Base-by-base conservation (phyloP, 2,329 filamentous ascomycete species). In the Calonectria pseudoreteaudii region DNA sequence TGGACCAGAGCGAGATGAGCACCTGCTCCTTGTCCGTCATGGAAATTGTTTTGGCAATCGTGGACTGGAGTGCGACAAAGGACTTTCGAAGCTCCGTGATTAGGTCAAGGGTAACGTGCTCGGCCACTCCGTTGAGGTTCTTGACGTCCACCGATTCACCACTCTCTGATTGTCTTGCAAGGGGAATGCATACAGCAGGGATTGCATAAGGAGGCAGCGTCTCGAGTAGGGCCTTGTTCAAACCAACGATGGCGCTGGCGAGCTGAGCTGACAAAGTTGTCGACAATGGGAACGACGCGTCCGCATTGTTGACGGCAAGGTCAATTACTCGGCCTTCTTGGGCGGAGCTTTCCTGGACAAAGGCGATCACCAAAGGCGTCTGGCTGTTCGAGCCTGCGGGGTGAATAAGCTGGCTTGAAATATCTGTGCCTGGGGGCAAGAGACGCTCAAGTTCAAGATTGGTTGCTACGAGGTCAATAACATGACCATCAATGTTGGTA, bases 191-290 rank as follows among this genome's bases (percentile, higher is more conserved):
- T 1, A 80, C 77, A 0, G 78, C 77, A 1, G 80, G 80, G 26
- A 80, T 80, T 9, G 77, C 76, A 28, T 81, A 80, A 1, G 80
- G 80, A 2, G 80, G 80, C 1, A 81, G 75, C 10, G 76, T 77
- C 30, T 81, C 80, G 0, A 78, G 68, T 70, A 81, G 68, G 9
- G 78, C 79, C 50, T 81, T 81, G 34, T 77, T 81, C 18, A 81
- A 74, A 5, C 78, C 62, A 4, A 75, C 67, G 7, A 80, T 74
- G 38, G 79, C 75, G 1, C 72, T 65, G 10, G 76, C 75, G n/a
- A 81, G 79, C 31, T 76, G 71, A 0, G 72, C 44, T 0, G 80
- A 81, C 28, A 80, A 62, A 4, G 68, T 31, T 3, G 70, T 66
- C 2, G 74, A 66, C 9, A 81, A 34, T 0, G 76, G 72, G 9